Evolutionary conservation across 805 yeast species (phyloP).

Genomic region (Saccharomycopsis fermentans): DNA sequence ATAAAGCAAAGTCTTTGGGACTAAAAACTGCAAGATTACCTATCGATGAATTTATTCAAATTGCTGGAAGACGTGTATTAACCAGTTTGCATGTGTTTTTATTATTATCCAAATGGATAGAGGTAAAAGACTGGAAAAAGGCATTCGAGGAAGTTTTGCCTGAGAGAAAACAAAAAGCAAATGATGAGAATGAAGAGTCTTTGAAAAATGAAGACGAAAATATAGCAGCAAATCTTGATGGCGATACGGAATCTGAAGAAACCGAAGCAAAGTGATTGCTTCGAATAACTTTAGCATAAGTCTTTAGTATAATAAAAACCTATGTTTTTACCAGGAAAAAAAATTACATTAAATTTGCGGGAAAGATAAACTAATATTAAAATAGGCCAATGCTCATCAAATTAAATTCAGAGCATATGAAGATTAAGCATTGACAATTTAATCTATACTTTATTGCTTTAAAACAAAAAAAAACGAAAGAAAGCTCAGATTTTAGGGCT

Average conservation of each 20-base stretch:
- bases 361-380: too few relatives aligned
- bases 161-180: slow-evolving; percentile 45
- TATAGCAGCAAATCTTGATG: too few relatives aligned
- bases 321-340: too few relatives aligned
- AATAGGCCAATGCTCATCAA: too few relatives aligned
- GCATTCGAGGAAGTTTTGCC: slow-evolving; percentile 89
- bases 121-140: slow-evolving; percentile 67
- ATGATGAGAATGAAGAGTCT: slow-evolving; percentile 15
- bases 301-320: too few relatives aligned
- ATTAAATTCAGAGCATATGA: too few relatives aligned
- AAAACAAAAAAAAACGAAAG: too few relatives aligned
- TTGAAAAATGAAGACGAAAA: not conserved
- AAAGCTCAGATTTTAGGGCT: not conserved
- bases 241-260: too few relatives aligned
- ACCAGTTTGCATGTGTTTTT: slow-evolving; percentile 96
- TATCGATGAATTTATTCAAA: slow-evolving; percentile 69
- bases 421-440: too few relatives aligned
- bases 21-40: slow-evolving; percentile 73
- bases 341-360: too few relatives aligned
- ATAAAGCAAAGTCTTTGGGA: slow-evolving; percentile 70
- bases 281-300: too few relatives aligned
- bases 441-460: not conserved
- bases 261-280: too few relatives aligned
- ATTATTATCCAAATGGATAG: slow-evolving; percentile 70
- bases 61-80: slow-evolving; percentile 79